Evolutionary conservation across 176 grass and related monocot genomes (phyloP).

Genomic region (Ensete ventricosum): DNA sequence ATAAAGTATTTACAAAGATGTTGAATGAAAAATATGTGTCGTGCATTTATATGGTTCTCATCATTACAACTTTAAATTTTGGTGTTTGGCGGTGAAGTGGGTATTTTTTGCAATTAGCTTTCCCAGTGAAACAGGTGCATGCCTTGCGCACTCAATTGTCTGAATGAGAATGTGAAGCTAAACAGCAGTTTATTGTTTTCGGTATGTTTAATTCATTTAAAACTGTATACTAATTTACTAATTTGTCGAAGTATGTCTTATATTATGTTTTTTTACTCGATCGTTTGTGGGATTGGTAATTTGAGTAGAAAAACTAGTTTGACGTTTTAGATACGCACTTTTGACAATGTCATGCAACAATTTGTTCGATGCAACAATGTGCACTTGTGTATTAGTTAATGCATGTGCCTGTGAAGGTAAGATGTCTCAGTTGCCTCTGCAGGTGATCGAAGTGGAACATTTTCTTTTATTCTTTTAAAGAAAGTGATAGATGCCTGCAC

Average conservation of each 20-base stretch:
- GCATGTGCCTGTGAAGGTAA: background rate
- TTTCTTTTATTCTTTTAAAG: no score
- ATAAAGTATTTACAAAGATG: no score
- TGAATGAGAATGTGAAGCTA: slow-evolving; percentile 73
- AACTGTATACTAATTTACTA: background rate
- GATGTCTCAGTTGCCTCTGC: background rate
- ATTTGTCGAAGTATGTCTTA: no score
- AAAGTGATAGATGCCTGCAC: no score
- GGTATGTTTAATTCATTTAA: background rate
- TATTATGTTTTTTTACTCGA: no score
- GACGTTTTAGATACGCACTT: background rate
- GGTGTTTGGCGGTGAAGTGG: slow-evolving; percentile 57
- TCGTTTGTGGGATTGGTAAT: background rate
- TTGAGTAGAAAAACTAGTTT: background rate
- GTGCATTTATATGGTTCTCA: background rate
- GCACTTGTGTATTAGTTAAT: background rate
- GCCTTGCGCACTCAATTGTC: slow-evolving; percentile 27
- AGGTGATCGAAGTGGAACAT: no score
- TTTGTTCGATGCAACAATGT: background rate
- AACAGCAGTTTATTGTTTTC: slow-evolving; percentile 52
- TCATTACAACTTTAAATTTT: slow-evolving; percentile 10
- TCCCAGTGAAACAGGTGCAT: slow-evolving; percentile 31
- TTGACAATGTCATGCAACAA: background rate
- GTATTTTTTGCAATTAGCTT: slow-evolving; percentile 62
- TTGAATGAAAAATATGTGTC: background rate